Base-by-base conservation (phyloP, 129 eudicot species). In the Tanacetum coccineum region DNA sequence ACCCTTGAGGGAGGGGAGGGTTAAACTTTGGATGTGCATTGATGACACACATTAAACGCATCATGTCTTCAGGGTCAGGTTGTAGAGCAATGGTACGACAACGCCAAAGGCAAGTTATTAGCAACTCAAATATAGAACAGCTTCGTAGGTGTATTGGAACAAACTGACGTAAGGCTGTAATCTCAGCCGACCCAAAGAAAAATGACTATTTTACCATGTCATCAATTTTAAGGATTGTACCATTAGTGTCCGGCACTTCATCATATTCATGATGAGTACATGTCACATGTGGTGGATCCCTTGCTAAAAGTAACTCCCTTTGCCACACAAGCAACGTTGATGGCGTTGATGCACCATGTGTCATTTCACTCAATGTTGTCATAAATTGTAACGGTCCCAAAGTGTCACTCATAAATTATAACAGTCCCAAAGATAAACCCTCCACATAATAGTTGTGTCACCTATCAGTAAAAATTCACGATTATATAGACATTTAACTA, bases 381-480 rank as follows among this genome's bases (percentile, higher is more conserved):
- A 26, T 58, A 18, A 58, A 58, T 25, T 58, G 63, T 8, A 13
- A 10, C 2, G 8, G 13, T 17, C 59, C 59, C 22, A 26, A 3
- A 8, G 28, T 26, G 9, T 54, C 59, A 13, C 59, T 54, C 59
- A n/a, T n/a, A n/a, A n/a, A n/a, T n/a, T n/a, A n/a, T n/a, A n/a
- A n/a, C n/a, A n/a, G n/a, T n/a, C n/a, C n/a, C n/a, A n/a, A n/a
- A n/a, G n/a, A 54, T 54, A 54, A 17, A 30, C 7, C 36, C 36
- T 30, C 36, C 36, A 30, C 36, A 30, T 30, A 30, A 30, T 30
- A 30, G 36, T 54, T 10, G 13, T 5, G 59, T 54, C 28, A 54
- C 59, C 59, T 53, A 54, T 54, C 59, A 54, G 22, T 54, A n/a
- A 4, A 54, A n/a, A n/a, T n/a, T n/a, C n/a, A n/a, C n/a, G n/a